phyloP scores from a whole-genome alignment of 2,329 filamentous ascomycete species.

The Teratosphaeria destructans region DNA sequence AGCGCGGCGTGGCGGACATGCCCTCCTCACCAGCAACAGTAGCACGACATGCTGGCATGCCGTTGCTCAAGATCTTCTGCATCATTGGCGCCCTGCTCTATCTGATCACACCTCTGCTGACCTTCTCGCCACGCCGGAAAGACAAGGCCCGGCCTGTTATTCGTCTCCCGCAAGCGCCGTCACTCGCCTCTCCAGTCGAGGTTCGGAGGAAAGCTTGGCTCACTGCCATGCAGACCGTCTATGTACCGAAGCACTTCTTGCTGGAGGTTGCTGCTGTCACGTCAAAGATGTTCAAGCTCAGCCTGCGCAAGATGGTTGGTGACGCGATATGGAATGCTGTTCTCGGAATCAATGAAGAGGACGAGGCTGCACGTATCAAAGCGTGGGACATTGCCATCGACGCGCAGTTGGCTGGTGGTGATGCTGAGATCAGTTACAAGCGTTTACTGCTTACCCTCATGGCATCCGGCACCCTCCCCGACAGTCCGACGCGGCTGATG shows the following conservation, averaged over 20 bases:
- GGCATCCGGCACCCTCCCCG: conserved; percentile 75
- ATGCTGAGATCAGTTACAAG: conserved; percentile 80
- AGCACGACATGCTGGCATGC: conserved; percentile 23
- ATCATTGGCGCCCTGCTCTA: conserved; percentile 47
- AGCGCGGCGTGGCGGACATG: conserved; percentile 15
- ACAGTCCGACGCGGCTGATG: conserved; percentile 76
- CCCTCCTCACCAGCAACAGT: conserved; percentile 12
- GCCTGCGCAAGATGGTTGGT: conserved; percentile 67
- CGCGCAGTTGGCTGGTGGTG: conserved; percentile 82
- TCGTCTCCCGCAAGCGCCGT: conserved; percentile 47
- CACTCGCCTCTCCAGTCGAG: conserved; percentile 70
- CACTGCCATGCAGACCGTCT: conserved; percentile 83
- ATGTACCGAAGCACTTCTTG: conserved; percentile 80
- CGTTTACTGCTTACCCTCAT: conserved; percentile 76
- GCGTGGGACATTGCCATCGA: conserved; percentile 91
- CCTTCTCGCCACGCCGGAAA: conserved; percentile 47
- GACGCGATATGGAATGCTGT: conserved; percentile 65
- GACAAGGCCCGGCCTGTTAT: conserved; percentile 30
- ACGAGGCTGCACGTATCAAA: conserved; percentile 77
- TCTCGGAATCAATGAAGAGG: conserved; percentile 70
- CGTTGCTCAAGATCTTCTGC: conserved; percentile 41
- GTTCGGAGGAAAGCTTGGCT: conserved; percentile 85
- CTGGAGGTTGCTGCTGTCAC: conserved; percentile 73
- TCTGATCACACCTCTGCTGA: conserved; percentile 46
- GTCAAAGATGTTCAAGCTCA: conserved; percentile 73